phyloP scores from a whole-genome alignment of 1,284 basidiomycete genomes.

The Pseudozyma pruni region DNA sequence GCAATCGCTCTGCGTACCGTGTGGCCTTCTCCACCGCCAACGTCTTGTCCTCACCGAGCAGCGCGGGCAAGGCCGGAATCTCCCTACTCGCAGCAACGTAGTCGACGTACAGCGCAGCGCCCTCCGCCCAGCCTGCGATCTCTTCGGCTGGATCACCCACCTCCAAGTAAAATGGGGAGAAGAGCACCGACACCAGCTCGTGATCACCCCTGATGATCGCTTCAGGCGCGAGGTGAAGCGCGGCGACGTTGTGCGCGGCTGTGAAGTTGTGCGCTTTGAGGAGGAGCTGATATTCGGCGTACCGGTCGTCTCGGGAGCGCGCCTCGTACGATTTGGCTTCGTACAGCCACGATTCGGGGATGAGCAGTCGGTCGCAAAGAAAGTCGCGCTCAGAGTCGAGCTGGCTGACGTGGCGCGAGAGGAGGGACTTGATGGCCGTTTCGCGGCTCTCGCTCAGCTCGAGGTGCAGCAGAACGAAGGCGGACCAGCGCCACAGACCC shows the following conservation, averaged over 20 bases:
- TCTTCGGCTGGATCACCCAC: slow-evolving; percentile 70
- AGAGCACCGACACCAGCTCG: slow-evolving; percentile 78
- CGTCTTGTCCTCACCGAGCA: slow-evolving; percentile 69
- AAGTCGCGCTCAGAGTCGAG: slow-evolving; percentile 78
- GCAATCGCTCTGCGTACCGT: slow-evolving; percentile 74
- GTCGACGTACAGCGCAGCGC: slow-evolving; percentile 60
- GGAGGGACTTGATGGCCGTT: slow-evolving; percentile 81
- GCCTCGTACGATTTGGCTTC: slow-evolving; percentile 80
- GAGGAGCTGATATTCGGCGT: slow-evolving; percentile 81
- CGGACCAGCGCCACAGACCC: slow-evolving; percentile 85
- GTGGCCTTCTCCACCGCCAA: slow-evolving; percentile 37
- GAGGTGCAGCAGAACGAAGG: slow-evolving; percentile 89
- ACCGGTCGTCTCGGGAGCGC: slow-evolving; percentile 76
- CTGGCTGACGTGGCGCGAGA: slow-evolving; percentile 78
- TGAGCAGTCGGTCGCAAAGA: slow-evolving; percentile 78
- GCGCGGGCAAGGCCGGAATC: slow-evolving; percentile 70
- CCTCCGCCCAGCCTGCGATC: slow-evolving; percentile 64
- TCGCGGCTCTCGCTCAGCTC: slow-evolving; percentile 77
- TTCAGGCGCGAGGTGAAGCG: slow-evolving; percentile 87
- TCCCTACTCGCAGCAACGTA: slow-evolving; percentile 71
- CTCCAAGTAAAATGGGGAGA: slow-evolving; percentile 76
- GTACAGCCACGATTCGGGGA: slow-evolving; percentile 86
- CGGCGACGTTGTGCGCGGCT: slow-evolving; percentile 82
- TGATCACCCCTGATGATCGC: slow-evolving; percentile 84
- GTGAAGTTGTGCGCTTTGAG: slow-evolving; percentile 78